Evolutionary conservation across 2,329 filamentous ascomycete species (phyloP).

Genomic region (Zymoseptoria crescenta): DNA sequence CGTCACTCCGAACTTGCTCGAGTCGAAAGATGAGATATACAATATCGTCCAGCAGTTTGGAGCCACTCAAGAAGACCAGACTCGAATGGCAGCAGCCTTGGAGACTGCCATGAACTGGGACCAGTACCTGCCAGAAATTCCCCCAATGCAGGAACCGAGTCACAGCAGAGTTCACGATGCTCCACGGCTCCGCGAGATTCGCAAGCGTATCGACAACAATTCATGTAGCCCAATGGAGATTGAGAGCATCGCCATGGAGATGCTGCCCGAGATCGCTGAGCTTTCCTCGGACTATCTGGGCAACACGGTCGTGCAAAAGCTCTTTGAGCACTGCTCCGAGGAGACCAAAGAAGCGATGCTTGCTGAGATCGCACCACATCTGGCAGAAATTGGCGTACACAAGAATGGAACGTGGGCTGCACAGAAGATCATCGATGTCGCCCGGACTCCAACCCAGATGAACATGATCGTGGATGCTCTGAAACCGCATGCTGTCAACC

Average conservation of each 20-base stretch:
- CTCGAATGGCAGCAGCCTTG: slow-evolving; percentile 64
- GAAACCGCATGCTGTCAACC: slow-evolving; percentile 75
- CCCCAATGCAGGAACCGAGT: slow-evolving; percentile 78
- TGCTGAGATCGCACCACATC: slow-evolving; percentile 74
- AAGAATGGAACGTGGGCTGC: slow-evolving; percentile 99
- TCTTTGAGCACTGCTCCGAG: slow-evolving; percentile 95
- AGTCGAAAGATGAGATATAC: slow-evolving; percentile 75
- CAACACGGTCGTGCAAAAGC: slow-evolving; percentile 98
- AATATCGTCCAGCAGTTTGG: slow-evolving; percentile 85
- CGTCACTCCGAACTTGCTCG: slow-evolving; percentile 62
- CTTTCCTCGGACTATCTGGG: slow-evolving; percentile 92
- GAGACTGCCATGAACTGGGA: slow-evolving; percentile 69
- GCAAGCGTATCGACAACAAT: slow-evolving; percentile 96
- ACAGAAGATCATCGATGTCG: slow-evolving; percentile 97
- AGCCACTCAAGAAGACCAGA: slow-evolving; percentile 68
- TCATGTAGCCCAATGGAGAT: slow-evolving; percentile 79
- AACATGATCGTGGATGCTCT: slow-evolving; percentile 74
- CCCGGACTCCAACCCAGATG: slow-evolving; percentile 78
- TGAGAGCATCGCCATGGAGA: slow-evolving; percentile 82
- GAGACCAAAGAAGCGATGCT: slow-evolving; percentile 87
- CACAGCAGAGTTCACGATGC: slow-evolving; percentile 88
- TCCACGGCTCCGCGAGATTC: slow-evolving; percentile 86
- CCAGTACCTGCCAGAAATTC: slow-evolving; percentile 71
- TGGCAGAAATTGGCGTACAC: slow-evolving; percentile 94
- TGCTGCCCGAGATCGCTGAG: slow-evolving; percentile 95